These are phyloP conservation scores for Elsinoe fawcettii DNA, from an alignment of 2,329 filamentous ascomycete species.

Conservation along the genomic window DNA sequence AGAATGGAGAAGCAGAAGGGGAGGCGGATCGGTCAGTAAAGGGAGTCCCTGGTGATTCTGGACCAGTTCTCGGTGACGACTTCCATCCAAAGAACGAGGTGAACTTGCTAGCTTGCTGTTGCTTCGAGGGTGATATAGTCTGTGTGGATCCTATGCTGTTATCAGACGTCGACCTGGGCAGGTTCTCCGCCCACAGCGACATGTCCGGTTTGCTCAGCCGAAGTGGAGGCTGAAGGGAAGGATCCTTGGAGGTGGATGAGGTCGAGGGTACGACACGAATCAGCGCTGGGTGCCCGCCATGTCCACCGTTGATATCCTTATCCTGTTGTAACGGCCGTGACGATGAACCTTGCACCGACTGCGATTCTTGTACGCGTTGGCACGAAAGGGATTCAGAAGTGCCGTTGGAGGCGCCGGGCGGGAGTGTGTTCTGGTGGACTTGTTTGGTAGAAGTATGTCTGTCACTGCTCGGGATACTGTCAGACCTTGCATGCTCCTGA, in stretches of 20 bases:
- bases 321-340: constrained; percentile 19
- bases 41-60: constrained; percentile 55
- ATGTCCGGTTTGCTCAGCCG: constrained; percentile 25
- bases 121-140: constrained; percentile 21
- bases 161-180: constrained; percentile 29
- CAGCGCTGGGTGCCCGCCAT: constrained; percentile 12
- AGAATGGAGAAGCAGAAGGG: constrained; percentile 46
- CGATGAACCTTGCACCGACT: constrained; percentile 12
- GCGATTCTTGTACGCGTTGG: constrained; percentile 8
- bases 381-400: neutral
- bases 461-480: neutral
- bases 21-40: constrained; percentile 55
- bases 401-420: constrained; percentile 5
- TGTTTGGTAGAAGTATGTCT: constrained; percentile 9
- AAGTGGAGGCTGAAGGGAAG: constrained; percentile 20
- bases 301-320: constrained; percentile 17
- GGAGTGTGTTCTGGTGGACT: neutral
- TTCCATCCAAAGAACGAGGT: constrained; percentile 63
- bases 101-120: constrained; percentile 44
- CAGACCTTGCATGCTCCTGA: constrained; percentile 16
- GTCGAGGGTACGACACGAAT: constrained; percentile 16
- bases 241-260: constrained; percentile 15
- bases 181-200: constrained; percentile 29
- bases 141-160: constrained; percentile 23
- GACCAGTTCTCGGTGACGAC: constrained; percentile 45